Percentiles rank a stretch among this genome's conserved stretches.
These are phyloP conservation scores for Diospyros lotus DNA, from an alignment of 148 eudicot genomes.

Conservation along the genomic window DNA sequence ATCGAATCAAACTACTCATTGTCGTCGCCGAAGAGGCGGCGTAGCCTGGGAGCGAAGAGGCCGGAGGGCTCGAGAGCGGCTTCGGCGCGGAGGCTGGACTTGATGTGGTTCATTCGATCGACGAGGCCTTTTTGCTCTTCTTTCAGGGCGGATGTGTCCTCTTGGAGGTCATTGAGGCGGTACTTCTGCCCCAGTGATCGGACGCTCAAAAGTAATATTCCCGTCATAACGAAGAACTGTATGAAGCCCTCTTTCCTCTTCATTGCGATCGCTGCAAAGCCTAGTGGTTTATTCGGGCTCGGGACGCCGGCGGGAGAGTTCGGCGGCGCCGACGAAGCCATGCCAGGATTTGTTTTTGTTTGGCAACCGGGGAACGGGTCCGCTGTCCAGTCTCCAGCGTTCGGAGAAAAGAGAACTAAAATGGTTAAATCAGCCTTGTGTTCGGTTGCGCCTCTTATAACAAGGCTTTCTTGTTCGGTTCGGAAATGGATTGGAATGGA, in stretches of 20 bases:
- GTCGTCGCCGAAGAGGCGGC: constrained; percentile 41
- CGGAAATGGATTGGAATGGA: too few species aligned
- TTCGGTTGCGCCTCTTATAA: too few species aligned
- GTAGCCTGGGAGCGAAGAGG: constrained; percentile 47
- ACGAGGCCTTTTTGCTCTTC: constrained; percentile 45
- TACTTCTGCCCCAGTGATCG: constrained; percentile 77
- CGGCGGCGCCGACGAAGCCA: too few species aligned
- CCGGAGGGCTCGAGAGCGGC: constrained; percentile 59
- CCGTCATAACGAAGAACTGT: constrained; percentile 75
- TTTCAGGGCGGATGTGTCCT: constrained; percentile 42
- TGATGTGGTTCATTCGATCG: constrained; percentile 45
- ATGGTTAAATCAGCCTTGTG: too few species aligned
- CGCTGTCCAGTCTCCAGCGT: too few species aligned
- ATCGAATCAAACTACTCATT: constrained; percentile 14
- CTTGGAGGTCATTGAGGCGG: constrained; percentile 50
- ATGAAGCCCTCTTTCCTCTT: constrained; percentile 65
- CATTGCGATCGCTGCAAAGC: constrained; percentile 52
- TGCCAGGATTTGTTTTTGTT: too few species aligned
- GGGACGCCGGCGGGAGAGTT: constrained; percentile 22
- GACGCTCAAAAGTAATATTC: constrained; percentile 55
- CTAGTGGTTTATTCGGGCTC: constrained; percentile 17
- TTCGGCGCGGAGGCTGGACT: constrained; percentile 44
- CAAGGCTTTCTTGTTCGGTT: too few species aligned
- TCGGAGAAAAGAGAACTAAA: too few species aligned
- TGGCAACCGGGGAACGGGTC: too few species aligned